Percentiles rank a stretch among this genome's conserved stretches.
Evolutionary conservation across 2,329 filamentous ascomycete genomes (phyloP).

Genomic region (Metarhizium robertsii): DNA sequence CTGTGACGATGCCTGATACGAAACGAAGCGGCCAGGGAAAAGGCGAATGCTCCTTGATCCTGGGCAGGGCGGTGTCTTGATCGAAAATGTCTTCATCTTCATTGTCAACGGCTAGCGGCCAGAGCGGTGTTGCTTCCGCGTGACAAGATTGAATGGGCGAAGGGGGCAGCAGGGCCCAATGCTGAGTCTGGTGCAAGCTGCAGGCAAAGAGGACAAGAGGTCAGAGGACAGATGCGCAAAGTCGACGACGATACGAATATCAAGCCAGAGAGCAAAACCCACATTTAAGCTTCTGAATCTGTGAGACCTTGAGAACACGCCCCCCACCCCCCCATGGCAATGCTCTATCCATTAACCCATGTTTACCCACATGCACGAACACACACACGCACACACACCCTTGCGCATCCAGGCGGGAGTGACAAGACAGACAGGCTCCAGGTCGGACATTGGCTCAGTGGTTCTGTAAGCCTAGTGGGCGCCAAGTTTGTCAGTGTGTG

Average conservation of each 20-base stretch:
- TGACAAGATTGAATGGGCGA: not conserved
- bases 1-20: not conserved
- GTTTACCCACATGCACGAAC: not conserved
- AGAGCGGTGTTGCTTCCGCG: not conserved
- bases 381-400: not conserved
- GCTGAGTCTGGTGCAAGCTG: not conserved
- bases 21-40: not conserved
- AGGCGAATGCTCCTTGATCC: not conserved
- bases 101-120: not conserved
- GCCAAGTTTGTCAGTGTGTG: not conserved
- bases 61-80: not conserved
- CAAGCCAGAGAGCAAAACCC: not conserved
- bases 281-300: not conserved
- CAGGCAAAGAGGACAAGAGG: not conserved
- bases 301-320: not conserved
- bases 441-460: not conserved
- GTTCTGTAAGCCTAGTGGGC: not conserved
- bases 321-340: not conserved
- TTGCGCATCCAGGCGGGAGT: not conserved
- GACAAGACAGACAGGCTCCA: not conserved
- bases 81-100: not conserved
- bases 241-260: not conserved
- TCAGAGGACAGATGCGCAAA: too few species aligned
- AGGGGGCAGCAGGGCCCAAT: not conserved
- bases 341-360: not conserved